Conservation (phyloP, 2,329 filamentous ascomycete species). For the Erysiphe pulchra region DNA sequence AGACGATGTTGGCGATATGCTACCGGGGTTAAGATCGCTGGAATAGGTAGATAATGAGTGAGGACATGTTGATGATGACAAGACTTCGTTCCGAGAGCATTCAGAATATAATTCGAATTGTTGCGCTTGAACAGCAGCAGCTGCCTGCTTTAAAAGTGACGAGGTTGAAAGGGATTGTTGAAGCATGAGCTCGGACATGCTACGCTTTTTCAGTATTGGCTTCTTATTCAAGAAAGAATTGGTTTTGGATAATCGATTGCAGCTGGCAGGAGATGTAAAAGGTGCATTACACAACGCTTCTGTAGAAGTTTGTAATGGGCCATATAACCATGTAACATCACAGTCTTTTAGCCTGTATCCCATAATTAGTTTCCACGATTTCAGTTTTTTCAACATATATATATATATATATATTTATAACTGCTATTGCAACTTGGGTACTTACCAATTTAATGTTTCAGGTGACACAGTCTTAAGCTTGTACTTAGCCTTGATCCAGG, state of each 20-base stretch:
- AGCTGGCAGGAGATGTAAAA: slow-evolving; percentile 18
- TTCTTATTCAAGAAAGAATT: slow-evolving; percentile 36
- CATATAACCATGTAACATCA: slow-evolving; percentile 94
- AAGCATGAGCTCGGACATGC: slow-evolving; percentile 86
- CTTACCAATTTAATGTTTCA: slow-evolving; percentile 58
- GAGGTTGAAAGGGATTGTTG: slow-evolving; percentile 72
- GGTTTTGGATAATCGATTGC: slow-evolving; percentile 27
- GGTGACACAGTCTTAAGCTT: slow-evolving; percentile 66
- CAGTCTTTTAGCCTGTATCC: slow-evolving; percentile 71
- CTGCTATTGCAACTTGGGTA: background rate
- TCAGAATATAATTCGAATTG: slow-evolving; percentile 21
- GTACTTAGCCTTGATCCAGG: slow-evolving; percentile 83
- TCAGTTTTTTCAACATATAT: too few relatives aligned
- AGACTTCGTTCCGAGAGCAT: slow-evolving; percentile 17
- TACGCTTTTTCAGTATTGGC: slow-evolving; percentile 81
- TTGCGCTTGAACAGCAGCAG: slow-evolving; percentile 13
- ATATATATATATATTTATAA: too few relatives aligned
- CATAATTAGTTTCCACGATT: slow-evolving; percentile 22
- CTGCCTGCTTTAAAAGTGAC: slow-evolving; percentile 53
- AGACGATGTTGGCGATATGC: slow-evolving; percentile 36
- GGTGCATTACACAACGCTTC: slow-evolving; percentile 25
- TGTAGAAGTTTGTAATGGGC: slow-evolving; percentile 55
- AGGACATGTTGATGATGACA: slow-evolving; percentile 42
- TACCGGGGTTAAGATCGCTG: slow-evolving; percentile 34
- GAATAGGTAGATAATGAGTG: slow-evolving; percentile 37